Evolutionary conservation across 306 rosid genomes (phyloP).

Genomic region (Casuarina equisetifolia): DNA sequence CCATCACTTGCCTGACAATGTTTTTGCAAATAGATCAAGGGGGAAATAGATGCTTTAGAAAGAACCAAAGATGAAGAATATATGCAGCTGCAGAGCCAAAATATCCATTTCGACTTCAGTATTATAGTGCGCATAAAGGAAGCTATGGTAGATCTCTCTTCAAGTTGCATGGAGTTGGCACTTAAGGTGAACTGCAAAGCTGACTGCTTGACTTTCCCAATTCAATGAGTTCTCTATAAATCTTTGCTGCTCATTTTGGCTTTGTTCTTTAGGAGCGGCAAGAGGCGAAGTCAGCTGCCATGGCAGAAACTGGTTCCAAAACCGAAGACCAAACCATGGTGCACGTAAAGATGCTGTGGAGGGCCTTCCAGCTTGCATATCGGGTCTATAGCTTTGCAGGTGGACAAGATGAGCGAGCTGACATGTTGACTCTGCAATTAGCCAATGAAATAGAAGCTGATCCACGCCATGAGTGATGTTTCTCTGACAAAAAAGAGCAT

Average conservation of each 20-base stretch:
- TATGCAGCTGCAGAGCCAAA: conserved; percentile 27
- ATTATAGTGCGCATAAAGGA: conserved; percentile 35
- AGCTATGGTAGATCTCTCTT: conserved; percentile 45
- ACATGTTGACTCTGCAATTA: conserved; percentile 28
- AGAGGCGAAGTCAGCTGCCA: conserved; percentile 9
- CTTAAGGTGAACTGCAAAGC: conserved; percentile 27
- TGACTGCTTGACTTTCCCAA: neutral
- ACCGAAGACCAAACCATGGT: conserved; percentile 14
- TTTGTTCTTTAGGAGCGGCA: conserved; percentile 28
- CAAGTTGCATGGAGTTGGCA: conserved; percentile 48
- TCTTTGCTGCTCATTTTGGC: neutral
- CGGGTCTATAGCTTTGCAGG: conserved; percentile 48
- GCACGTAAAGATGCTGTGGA: conserved; percentile 37
- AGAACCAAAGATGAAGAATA: conserved; percentile 40
- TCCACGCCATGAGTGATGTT: conserved; percentile 9
- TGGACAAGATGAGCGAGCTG: conserved; percentile 53
- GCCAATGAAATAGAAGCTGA: conserved; percentile 36
- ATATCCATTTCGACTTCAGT: conserved; percentile 41
- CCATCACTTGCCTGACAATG: neutral
- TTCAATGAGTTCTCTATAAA: neutral
- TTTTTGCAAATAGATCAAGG: conserved; percentile 13
- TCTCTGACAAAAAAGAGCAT: neutral
- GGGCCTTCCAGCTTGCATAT: conserved; percentile 45
- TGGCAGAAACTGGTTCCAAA: neutral
- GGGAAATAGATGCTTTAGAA: conserved; percentile 36